A percentile compares a stretch with the other conserved stretches of the same genome.
Conservation (phyloP, 2,329 filamentous ascomycete genomes). For the Hypoxylon sp. region DNA sequence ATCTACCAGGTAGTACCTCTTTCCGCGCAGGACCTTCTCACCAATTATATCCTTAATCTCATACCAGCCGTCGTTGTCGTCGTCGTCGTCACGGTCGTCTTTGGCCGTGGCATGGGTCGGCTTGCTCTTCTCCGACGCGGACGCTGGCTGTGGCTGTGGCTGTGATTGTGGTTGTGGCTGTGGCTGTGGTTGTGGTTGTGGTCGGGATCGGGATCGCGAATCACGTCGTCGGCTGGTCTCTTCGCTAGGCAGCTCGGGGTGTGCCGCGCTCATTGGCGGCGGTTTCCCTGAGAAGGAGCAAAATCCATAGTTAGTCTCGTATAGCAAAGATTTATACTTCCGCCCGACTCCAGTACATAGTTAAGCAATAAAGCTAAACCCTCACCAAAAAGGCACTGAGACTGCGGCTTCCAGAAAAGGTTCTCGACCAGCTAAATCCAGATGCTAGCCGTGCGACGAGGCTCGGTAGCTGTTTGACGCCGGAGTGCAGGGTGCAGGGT, state of each 20-base stretch:
- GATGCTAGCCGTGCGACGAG: conserved; percentile 36
- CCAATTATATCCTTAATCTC: conserved; percentile 54
- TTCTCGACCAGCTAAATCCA: conserved; percentile 6
- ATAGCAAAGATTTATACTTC: conserved; percentile 6
- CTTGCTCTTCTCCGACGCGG: conserved; percentile 28
- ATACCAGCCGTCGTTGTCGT: conserved; percentile 43
- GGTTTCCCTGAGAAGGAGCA: conserved; percentile 37
- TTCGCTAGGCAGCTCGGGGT: conserved; percentile 13
- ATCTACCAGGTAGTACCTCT: conserved; percentile 64
- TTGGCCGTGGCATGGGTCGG: conserved; percentile 2
- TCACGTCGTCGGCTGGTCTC: conserved; percentile 4
- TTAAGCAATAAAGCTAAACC: conserved; percentile 21
- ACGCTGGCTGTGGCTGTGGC: conserved; percentile 4
- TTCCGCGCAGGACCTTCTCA: conserved; percentile 51
- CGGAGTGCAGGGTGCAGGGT: too few species aligned
- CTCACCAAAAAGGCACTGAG: conserved; percentile 45
- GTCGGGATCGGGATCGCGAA: conserved; percentile 8
- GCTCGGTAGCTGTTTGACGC: conserved; percentile 14
- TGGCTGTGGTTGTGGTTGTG: too few species aligned
- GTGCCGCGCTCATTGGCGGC: conserved; percentile 46
- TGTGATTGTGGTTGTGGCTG: too few species aligned
- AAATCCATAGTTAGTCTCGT: conserved; percentile 43
- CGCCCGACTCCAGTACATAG: conserved; percentile 15
- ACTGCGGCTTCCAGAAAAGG: conserved; percentile 22
- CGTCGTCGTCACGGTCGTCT: conserved; percentile 9